Evolutionary conservation across 2,329 filamentous ascomycete genomes (phyloP), one percentile per base, ranked within the genome.

Genomic region (Epichloe brachyelytri): DNA sequence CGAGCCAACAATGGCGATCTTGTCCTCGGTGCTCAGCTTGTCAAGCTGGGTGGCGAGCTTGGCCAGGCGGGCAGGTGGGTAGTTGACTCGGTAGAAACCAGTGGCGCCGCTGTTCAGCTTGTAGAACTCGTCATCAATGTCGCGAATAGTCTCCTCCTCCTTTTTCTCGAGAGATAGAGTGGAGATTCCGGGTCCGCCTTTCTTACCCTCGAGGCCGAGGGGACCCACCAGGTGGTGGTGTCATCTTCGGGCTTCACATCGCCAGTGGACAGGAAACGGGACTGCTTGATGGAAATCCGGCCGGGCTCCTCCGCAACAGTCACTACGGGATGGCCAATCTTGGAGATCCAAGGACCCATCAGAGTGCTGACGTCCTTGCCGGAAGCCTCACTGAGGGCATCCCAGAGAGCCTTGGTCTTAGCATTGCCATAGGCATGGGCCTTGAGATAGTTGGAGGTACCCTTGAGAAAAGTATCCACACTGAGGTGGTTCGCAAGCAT

Each of bases 311-410:
- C 93, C 20, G 84, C 77, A 15, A 97, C 79, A 2, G 86, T 94
- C 19, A 98, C 71, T 14, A 97, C 83, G 0, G 93, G 93, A 68
- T 95, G 95, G 2, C 93, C 93, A 58, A 97, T 94, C 71, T 91
- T 93, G 60, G 85, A 82, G 63, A 97, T 95, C 93, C 93, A 98
- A 17, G 86, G 83, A 57, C 88, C 77, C 90, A 98, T 98, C 63
- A 97, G 85, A 46, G 76, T 75, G 57, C 84, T 83, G 37, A 98
- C 85, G 62, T 97, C 86, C 65, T 88, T 81, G 36, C 88, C 88
- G 8, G 91, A 96, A 4, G 86, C 88, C 60, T 94, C 82, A 63
- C 85, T 87, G 46, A 98, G 74, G 8, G 91, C 88, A 53, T 82
- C 77, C 93, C 93, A 98, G 3, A 98, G 77, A 59, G 94, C 90